Evolutionary conservation across 2,329 filamentous ascomycete species (phyloP).

Genomic region (Aspergillus tubingensis): DNA sequence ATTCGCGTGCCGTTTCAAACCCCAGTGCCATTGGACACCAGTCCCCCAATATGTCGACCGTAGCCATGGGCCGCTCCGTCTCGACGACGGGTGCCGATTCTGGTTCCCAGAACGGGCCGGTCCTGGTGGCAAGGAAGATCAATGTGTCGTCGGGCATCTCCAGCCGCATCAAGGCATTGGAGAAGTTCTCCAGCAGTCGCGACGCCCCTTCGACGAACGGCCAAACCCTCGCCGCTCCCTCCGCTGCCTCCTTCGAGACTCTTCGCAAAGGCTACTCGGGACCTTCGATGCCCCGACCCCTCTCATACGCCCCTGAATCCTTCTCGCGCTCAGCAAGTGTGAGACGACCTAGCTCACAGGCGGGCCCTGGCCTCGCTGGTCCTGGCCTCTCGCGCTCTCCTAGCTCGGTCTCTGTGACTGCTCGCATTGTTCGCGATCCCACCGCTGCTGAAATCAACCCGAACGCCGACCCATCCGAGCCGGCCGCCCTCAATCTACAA

Average conservation of each 20-base stretch:
- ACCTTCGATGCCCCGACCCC: conserved; percentile 26
- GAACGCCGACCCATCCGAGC: conserved; percentile 30
- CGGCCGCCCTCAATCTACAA: conserved; percentile 49
- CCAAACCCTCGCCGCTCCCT: conserved; percentile 48
- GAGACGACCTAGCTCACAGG: conserved; percentile 32
- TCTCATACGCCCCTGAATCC: conserved; percentile 30
- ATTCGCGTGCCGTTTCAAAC: conserved; percentile 44
- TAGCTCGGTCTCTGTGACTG: conserved; percentile 85
- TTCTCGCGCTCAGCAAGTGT: conserved; percentile 36
- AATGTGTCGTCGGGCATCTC: conserved; percentile 90
- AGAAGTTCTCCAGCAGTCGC: conserved; percentile 66
- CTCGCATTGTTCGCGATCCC: conserved; percentile 72
- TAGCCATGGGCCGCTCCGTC: conserved; percentile 40
- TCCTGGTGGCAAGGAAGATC: conserved; percentile 68
- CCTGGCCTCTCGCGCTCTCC: conserved; percentile 28
- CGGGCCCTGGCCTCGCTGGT: conserved; percentile 23
- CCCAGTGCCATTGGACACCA: conserved; percentile 33
- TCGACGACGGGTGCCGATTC: conserved; percentile 39
- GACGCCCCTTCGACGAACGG: conserved; percentile 32
- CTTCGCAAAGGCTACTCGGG: conserved; percentile 42
- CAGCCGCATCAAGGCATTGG: conserved; percentile 88
- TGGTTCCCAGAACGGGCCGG: conserved; percentile 37
- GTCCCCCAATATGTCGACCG: conserved; percentile 32
- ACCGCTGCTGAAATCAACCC: conserved; percentile 45
- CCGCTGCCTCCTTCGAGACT: conserved; percentile 57